Percentiles rank a stretch among this genome's conserved stretches.
Conservation (phyloP, 257 asterid genomes). For the Rehmannia glutinosa region DNA sequence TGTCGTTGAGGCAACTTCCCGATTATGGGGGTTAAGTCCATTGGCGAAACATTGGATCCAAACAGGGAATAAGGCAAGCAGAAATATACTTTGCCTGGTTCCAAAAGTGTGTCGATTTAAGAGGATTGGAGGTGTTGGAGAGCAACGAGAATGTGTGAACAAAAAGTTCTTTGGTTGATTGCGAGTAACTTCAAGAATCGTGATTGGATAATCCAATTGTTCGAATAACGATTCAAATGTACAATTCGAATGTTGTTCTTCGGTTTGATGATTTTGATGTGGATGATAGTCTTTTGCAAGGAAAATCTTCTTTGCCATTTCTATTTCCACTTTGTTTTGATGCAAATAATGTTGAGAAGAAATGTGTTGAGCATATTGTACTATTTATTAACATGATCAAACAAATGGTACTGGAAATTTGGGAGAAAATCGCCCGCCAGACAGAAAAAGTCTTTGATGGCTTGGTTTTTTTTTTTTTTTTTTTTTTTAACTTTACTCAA, state of each 20-base stretch:
- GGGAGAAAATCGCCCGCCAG: no score
- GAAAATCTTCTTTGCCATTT: slow-evolving; percentile 33
- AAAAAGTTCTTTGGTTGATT: slow-evolving; percentile 31
- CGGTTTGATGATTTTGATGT: background rate
- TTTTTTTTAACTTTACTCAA: no score
- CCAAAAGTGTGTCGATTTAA: slow-evolving; percentile 23
- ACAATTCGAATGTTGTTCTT: slow-evolving; percentile 34
- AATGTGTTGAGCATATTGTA: no score
- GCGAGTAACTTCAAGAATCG: slow-evolving; percentile 35
- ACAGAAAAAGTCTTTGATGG: no score
- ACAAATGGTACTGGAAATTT: no score
- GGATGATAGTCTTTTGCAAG: slow-evolving; percentile 21
- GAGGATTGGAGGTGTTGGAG: slow-evolving; percentile 33
- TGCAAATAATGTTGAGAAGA: background rate
- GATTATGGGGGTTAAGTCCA: slow-evolving; percentile 36
- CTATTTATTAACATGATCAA: no score
- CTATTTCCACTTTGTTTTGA: no score
- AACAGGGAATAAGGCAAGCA: slow-evolving; percentile 40
- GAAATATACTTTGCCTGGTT: slow-evolving; percentile 37
- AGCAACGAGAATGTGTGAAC: slow-evolving; percentile 41
- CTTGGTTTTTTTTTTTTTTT: no score
- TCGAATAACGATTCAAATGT: slow-evolving; percentile 38
- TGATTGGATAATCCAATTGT: slow-evolving; percentile 33
- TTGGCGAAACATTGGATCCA: slow-evolving; percentile 36
- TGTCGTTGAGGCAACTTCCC: slow-evolving; percentile 27